Conservation (phyloP, 805 yeast genomes). For the Trichomonascus vanleenenianus region DNA sequence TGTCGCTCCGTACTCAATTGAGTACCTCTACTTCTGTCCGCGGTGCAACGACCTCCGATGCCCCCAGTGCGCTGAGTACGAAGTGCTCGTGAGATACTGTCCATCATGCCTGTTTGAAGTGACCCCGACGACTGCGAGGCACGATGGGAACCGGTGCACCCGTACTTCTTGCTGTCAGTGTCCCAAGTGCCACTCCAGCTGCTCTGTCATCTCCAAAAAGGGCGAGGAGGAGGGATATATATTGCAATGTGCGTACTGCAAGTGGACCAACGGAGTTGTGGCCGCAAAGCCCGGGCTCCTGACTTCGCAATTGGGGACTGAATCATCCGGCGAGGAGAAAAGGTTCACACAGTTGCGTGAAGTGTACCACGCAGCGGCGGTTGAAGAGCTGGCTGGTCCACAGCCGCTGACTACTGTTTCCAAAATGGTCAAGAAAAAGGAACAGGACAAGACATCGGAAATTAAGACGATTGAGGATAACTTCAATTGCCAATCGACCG, state of each 20-base stretch:
- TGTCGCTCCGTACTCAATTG: constrained; percentile 20
- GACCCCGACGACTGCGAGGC: constrained; percentile 21
- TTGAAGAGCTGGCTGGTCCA: constrained; percentile 1
- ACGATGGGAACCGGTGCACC: constrained; percentile 22
- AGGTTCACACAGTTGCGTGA: not conserved
- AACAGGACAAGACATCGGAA: not conserved
- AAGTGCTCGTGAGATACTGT: constrained; percentile 29
- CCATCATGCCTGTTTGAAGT: constrained; percentile 30
- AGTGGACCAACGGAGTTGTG: constrained; percentile 9
- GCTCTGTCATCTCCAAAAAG: constrained; percentile 5
- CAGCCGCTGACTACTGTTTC: not conserved
- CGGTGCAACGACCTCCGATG: constrained; percentile 30
- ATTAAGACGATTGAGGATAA: constrained; percentile 5
- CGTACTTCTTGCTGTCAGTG: constrained; percentile 29
- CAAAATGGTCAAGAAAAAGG: constrained; percentile 5
- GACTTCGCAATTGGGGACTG: not conserved
- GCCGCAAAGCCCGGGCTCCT: not conserved
- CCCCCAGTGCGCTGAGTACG: constrained; percentile 29
- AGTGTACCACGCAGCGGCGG: not conserved
- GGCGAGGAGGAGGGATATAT: constrained; percentile 8
- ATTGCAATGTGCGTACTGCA: constrained; percentile 21
- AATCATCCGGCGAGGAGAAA: not conserved
- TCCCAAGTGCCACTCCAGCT: constrained; percentile 25
- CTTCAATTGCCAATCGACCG: not conserved
- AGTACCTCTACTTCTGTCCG: constrained; percentile 30